Conservation (phyloP, 2,329 filamentous ascomycete species). For the Venturia effusa region DNA sequence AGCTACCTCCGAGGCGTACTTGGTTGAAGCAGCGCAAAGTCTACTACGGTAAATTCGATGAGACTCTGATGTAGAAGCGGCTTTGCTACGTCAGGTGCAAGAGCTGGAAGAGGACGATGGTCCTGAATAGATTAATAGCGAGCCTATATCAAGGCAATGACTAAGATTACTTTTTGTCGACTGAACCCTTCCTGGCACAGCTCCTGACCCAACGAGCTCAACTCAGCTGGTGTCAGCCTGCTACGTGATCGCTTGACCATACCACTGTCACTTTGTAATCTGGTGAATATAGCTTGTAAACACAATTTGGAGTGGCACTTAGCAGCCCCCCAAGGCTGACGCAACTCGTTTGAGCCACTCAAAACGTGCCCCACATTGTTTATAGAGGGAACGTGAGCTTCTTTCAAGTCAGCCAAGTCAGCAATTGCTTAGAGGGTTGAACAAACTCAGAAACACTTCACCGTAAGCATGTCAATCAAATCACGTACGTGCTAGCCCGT, state of each 20-base stretch:
- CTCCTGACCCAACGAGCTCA: no score
- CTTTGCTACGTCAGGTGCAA: no score
- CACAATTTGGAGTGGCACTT: no score
- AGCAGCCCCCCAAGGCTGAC: not conserved
- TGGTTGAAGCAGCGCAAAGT: no score
- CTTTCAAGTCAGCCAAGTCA: not conserved
- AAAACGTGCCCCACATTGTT: not conserved
- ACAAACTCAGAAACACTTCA: not conserved
- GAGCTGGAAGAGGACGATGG: no score
- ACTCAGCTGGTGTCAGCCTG: not conserved
- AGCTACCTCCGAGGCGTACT: no score
- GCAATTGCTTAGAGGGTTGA: not conserved
- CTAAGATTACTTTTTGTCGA: not conserved
- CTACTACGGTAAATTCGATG: no score
- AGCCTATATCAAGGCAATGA: not conserved
- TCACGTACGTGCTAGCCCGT: conserved; percentile 1
- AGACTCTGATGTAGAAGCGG: not conserved
- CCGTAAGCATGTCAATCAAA: conserved; percentile 8
- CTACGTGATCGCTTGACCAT: not conserved
- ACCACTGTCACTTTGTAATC: no score
- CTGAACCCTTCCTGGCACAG: not conserved
- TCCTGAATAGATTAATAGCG: not conserved
- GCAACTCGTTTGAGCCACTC: not conserved
- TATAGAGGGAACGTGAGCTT: not conserved
- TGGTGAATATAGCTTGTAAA: no score